These are phyloP conservation scores for Leucoagaricus sp. DNA, from an alignment of 1,284 basidiomycete species.

Conservation along the genomic window DNA sequence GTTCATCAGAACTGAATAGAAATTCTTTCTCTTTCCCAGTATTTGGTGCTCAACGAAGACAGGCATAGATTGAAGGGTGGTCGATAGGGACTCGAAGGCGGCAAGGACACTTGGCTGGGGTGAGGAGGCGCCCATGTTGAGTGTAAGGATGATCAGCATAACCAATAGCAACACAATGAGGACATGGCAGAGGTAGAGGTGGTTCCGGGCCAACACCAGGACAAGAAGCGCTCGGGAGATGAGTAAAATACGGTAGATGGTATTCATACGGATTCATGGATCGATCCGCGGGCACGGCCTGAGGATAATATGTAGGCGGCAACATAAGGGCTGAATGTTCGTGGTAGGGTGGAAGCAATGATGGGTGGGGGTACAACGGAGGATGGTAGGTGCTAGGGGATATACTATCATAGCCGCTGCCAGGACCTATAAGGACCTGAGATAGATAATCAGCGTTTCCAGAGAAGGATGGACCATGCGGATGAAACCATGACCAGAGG, in stretches of 20 bases:
- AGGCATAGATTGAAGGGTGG: too few species aligned
- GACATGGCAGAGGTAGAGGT: background rate
- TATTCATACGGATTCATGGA: background rate
- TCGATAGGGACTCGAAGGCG: background rate
- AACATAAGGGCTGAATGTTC: background rate
- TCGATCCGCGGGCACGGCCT: background rate
- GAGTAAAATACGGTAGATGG: background rate
- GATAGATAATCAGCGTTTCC: background rate
- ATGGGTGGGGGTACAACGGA: background rate
- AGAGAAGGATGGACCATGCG: too few species aligned
- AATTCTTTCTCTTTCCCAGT: too few species aligned
- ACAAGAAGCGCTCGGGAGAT: background rate
- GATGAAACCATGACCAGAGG: too few species aligned
- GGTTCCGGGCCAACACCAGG: too few species aligned
- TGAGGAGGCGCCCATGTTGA: background rate
- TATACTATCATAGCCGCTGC: background rate
- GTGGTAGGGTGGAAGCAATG: background rate
- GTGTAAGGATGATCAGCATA: background rate
- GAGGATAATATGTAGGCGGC: background rate
- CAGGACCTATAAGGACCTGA: background rate
- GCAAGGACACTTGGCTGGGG: background rate
- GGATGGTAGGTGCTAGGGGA: background rate
- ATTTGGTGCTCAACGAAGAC: too few species aligned
- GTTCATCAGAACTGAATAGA: too few species aligned
- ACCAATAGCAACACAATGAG: background rate